A percentile compares a stretch with the other conserved stretches of the same genome.
phyloP scores from a whole-genome alignment of 179 eudicot genomes.

The Beta macrorhiza region DNA sequence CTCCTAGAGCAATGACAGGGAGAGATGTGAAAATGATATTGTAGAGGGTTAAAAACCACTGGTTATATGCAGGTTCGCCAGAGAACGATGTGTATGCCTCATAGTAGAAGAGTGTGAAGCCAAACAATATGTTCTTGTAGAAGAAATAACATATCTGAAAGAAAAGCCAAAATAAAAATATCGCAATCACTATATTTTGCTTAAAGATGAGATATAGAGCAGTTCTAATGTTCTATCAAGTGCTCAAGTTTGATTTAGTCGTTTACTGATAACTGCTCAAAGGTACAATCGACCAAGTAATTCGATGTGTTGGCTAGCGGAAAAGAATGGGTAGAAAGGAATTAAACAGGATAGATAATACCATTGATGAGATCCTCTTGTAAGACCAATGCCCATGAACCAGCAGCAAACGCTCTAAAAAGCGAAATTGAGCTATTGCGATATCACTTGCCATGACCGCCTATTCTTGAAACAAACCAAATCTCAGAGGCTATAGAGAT shows the following conservation, averaged over 20 bases:
- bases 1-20: constrained; percentile 72
- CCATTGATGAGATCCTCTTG: constrained; percentile 81
- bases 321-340: neutral
- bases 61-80: constrained; percentile 65
- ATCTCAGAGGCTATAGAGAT: constrained; percentile 8
- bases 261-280: neutral
- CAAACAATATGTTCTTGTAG: constrained; percentile 78
- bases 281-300: neutral
- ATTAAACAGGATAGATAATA: constrained; percentile 22
- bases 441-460: constrained; percentile 95
- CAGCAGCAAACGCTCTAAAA: constrained; percentile 72
- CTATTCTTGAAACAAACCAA: constrained; percentile 38
- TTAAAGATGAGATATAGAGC: neutral
- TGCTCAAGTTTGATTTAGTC: neutral
- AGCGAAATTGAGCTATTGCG: constrained; percentile 84
- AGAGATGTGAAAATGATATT: constrained; percentile 71
- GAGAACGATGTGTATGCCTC: constrained; percentile 75
- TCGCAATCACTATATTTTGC: no score
- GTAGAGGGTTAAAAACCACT: constrained; percentile 62
- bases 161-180: neutral
- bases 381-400: constrained; percentile 97
- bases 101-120: constrained; percentile 64
- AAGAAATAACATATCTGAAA: constrained; percentile 84
- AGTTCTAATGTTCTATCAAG: neutral
- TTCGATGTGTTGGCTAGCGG: no score